A percentile compares a stretch with the other conserved stretches of the same genome.
phyloP scores from a whole-genome alignment of 441 rosid species.

The Codiaeum variegatum region DNA sequence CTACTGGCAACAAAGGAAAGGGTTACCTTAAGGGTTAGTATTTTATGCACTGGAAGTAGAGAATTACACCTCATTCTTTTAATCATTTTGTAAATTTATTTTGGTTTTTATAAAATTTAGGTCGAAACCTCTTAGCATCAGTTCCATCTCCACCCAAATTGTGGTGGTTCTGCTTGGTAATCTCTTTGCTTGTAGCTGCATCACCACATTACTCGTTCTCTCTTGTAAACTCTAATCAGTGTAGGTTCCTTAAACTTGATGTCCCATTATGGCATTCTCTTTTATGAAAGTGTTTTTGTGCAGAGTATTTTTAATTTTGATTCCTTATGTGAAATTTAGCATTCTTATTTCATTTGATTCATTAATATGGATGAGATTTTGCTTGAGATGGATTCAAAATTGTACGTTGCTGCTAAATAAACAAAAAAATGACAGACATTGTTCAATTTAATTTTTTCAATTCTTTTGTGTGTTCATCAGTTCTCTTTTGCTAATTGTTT shows the following conservation, averaged over 20 bases:
- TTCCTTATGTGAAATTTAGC: not conserved
- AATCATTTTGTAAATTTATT: too few species aligned
- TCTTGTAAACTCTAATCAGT: conserved; percentile 25
- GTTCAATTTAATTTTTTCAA: too few species aligned
- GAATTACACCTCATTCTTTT: too few species aligned
- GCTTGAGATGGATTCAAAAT: not conserved
- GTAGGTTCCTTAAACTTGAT: conserved; percentile 5
- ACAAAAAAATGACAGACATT: too few species aligned
- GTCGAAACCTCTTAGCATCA: conserved; percentile 78
- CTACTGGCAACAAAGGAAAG: too few species aligned
- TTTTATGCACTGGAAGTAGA: too few species aligned
- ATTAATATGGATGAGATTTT: not conserved
- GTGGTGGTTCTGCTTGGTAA: conserved; percentile 85
- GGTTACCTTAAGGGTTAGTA: too few species aligned
- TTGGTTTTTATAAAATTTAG: too few species aligned
- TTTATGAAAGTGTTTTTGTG: not conserved
- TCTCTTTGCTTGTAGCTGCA: conserved; percentile 29
- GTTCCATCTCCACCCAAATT: conserved; percentile 85
- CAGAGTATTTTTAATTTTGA: not conserved
- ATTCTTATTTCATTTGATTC: not conserved
- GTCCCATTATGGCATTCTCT: not conserved
- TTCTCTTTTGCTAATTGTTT: too few species aligned
- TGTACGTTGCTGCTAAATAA: too few species aligned
- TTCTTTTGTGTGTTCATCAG: too few species aligned
- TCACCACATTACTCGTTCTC: conserved; percentile 26